Base-by-base conservation (phyloP, 2,329 filamentous ascomycete species). In the Paraphaeosphaeria minitans region DNA sequence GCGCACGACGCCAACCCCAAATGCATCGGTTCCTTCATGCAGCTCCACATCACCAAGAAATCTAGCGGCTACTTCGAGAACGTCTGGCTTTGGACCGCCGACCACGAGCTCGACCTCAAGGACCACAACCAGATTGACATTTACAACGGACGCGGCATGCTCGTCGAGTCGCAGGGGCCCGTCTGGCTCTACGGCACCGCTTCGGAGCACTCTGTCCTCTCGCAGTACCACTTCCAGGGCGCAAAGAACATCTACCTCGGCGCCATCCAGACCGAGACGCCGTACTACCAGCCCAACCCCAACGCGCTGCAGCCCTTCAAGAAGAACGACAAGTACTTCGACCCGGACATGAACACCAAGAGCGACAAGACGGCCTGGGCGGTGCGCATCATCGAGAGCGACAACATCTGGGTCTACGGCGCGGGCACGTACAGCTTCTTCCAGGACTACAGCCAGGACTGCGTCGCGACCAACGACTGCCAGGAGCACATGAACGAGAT, bases 21-120 rank as follows among this genome's bases (percentile, higher is more conserved):
- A 37, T 97, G 93, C 78, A 83, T 89, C 39, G 93, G 89, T 35
- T 85, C 91, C 27, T 95, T 92, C 53, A 78, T 86, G 75, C 78
- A 87, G 49, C 78, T 87, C 60, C 84, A 86, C 70, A 75, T 85
- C 55, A 86, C 84, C 35, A 76, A 81, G 62, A 70, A 77, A 39
- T 82, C 82, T 19, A 89, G 87, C 39, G 86, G 87, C 47, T 96
- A 96, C 79, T 81, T 96, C 46, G 93, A 97, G 81, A 96, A 96
- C 80, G 87, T 84, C 48, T 96, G 92, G 91, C 89, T 91, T 77
- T 96, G 93, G 92, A 89, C 92, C 48, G 87, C 93, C 2, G 93
- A 97, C 75, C 93, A 97, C 81, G 90, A 95, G 77, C 89, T 96
- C 35, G 93, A 96, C 76, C 84, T 86, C 19, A 64, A 78, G 9